Evolutionary conservation across 148 eudicot genomes (phyloP), one percentile per base, ranked within the genome.

Genomic region (Vaccinium macrocarpon): DNA sequence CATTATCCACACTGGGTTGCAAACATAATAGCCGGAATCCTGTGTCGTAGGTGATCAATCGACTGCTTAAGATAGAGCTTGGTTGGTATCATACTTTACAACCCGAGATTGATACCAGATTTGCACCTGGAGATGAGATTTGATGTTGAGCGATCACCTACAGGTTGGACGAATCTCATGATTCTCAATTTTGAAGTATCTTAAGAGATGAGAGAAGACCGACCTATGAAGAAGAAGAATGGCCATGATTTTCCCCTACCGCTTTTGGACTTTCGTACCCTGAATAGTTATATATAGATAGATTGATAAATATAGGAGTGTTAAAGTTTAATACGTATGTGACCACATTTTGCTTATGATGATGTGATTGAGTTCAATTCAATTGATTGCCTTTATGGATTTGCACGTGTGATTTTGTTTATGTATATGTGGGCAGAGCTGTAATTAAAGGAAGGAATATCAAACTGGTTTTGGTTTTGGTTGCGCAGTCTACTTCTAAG

Each of bases 401-500:
- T 5, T 62, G 16, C 56, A 11, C 56, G 1, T 85, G 82, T 14
- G 81, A 81, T n/a, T 79, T 78, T 56, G 27, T 3, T 32, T 56
- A 25, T 83, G 78, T 66, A 46, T 25, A 76, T 71, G 6, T 88
- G 86, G 77, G 83, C 94, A 96, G 99, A 90, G 89, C 88, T 68
- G 88, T 89, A 21, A 83, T 90, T 38, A 88, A 85, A 84, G 92
- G 94, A 59, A 90, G 99, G 88, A 97, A 91, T 87, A 94, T 88
- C 87, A 95, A 92, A 90, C 85, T 97, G 92, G 91, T 94, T 81
- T 84, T 97, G 85, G 89, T 93, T 80, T 84, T 95, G 74, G 91
- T 95, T 79, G 86, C 91, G 85, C 91, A 87, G 71, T 88, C 95
- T 46, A 86, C 88, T 84, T 89, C 91, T 50, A 92, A 84, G 84